These are phyloP conservation scores for Diaporthe sp. DNA, from an alignment of 2,329 filamentous ascomycete genomes.

Conservation along the genomic window DNA sequence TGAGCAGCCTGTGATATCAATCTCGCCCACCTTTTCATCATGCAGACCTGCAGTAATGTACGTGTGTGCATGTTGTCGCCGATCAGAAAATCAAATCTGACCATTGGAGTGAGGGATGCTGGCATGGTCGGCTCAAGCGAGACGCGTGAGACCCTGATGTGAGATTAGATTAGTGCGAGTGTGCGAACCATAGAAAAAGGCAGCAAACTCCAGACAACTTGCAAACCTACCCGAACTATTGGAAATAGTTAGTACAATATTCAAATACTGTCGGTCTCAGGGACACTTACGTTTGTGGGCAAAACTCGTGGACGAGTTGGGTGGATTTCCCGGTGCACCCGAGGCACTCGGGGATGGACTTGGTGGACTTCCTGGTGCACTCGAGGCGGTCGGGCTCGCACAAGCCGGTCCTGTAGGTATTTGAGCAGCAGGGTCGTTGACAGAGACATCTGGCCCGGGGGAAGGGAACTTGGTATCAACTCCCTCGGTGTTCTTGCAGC, in stretches of 20 bases:
- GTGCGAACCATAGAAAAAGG: neutral
- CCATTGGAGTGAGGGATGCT: neutral
- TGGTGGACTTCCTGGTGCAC: neutral
- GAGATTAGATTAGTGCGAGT: constrained; percentile 11
- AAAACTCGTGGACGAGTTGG: neutral
- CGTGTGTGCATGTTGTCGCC: neutral
- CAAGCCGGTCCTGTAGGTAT: constrained; percentile 9
- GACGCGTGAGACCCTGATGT: constrained; percentile 6
- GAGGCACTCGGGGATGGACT: neutral
- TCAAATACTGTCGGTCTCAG: neutral
- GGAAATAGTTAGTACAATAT: neutral
- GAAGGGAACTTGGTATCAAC: constrained; percentile 12
- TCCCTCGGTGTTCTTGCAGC: constrained; percentile 31
- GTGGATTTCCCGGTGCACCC: neutral
- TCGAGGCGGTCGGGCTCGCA: neutral
- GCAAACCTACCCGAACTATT: neutral
- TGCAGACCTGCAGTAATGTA: neutral
- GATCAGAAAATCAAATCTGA: neutral
- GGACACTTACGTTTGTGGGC: neutral
- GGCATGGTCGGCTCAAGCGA: neutral
- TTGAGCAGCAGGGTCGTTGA: constrained; percentile 10
- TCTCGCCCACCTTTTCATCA: neutral
- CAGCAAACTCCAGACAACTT: neutral
- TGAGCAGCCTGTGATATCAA: neutral
- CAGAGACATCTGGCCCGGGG: constrained; percentile 24